phyloP scores from a whole-genome alignment of 192 early-diverging fungal genomes.

The Coemansia sp. region DNA sequence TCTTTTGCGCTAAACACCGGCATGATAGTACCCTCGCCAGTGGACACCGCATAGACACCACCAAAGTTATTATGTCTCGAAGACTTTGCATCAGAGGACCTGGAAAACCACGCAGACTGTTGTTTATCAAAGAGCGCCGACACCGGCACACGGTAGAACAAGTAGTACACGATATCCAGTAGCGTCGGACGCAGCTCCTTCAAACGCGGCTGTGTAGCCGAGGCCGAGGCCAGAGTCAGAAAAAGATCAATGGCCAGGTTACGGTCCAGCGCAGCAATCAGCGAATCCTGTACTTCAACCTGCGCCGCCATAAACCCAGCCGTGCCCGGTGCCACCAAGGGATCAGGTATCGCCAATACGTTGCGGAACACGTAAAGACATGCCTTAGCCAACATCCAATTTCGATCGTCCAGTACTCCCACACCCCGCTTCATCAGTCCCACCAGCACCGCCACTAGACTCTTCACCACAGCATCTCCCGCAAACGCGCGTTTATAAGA shows the following conservation, averaged over 20 bases:
- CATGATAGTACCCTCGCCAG: constrained; percentile 43
- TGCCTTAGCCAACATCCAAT: constrained; percentile 45
- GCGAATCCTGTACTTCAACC: constrained; percentile 63
- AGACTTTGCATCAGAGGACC: constrained; percentile 25
- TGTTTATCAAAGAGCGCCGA: constrained; percentile 27
- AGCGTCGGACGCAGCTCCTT: constrained; percentile 34
- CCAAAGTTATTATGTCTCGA: constrained; percentile 65
- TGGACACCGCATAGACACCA: constrained; percentile 57
- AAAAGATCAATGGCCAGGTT: constrained; percentile 65
- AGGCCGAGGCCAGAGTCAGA: constrained; percentile 69
- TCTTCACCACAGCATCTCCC: constrained; percentile 14
- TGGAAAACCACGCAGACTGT: constrained; percentile 17
- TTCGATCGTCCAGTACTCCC: constrained; percentile 13
- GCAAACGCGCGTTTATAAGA: constrained; percentile 75
- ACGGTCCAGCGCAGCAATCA: constrained; percentile 56
- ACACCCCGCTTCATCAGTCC: constrained; percentile 22
- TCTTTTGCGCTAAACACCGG: constrained; percentile 41
- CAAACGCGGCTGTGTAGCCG: constrained; percentile 55
- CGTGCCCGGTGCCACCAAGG: constrained; percentile 54
- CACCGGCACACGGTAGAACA: constrained; percentile 45
- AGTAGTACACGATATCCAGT: constrained; percentile 45
- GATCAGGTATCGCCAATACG: constrained; percentile 74
- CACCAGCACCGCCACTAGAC: constrained; percentile 27
- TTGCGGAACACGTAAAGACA: constrained; percentile 77
- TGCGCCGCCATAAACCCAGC: constrained; percentile 53